A percentile compares a stretch with the other conserved stretches of the same genome.
Evolutionary conservation across 108 stramenopile species (phyloP).

Genomic region (Nitzschia sp.): DNA sequence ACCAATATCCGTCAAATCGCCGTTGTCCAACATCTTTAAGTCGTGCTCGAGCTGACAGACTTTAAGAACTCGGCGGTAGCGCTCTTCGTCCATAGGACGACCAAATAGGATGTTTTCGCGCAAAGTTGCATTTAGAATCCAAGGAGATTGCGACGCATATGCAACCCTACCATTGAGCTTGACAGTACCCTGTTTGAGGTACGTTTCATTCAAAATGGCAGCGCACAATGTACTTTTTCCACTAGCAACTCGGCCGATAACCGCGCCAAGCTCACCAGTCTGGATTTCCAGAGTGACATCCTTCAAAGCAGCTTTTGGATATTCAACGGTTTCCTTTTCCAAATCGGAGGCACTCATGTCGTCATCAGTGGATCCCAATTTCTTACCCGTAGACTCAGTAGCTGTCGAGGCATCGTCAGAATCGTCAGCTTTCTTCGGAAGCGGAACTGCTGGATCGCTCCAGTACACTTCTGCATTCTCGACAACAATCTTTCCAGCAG

Average conservation of each 20-base stretch:
- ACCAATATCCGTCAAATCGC: conserved; percentile 92
- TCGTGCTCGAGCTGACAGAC: conserved; percentile 78
- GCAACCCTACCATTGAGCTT: conserved; percentile 60
- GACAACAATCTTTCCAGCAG: conserved; percentile 43
- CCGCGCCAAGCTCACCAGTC: conserved; percentile 75
- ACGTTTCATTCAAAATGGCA: conserved; percentile 77
- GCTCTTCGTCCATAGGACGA: conserved; percentile 62
- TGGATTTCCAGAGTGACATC: conserved; percentile 45
- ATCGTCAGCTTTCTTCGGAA: conserved; percentile 26
- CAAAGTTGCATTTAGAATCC: conserved; percentile 91
- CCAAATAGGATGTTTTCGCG: conserved; percentile 94
- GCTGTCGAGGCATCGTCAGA: conserved; percentile 16
- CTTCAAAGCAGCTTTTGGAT: conserved; percentile 49
- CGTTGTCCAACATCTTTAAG: conserved; percentile 63
- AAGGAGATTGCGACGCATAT: conserved; percentile 87
- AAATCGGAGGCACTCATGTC: neutral
- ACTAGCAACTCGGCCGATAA: conserved; percentile 82
- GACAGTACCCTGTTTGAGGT: conserved; percentile 49
- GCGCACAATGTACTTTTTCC: conserved; percentile 79
- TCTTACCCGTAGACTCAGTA: neutral
- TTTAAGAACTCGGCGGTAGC: conserved; percentile 71
- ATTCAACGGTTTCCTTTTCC: conserved; percentile 24
- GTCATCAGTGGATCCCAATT: neutral
- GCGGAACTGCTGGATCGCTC: conserved; percentile 56
- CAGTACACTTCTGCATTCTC: conserved; percentile 67